Conservation (phyloP, 2,329 filamentous ascomycete species). For the Blumeria graminis region DNA sequence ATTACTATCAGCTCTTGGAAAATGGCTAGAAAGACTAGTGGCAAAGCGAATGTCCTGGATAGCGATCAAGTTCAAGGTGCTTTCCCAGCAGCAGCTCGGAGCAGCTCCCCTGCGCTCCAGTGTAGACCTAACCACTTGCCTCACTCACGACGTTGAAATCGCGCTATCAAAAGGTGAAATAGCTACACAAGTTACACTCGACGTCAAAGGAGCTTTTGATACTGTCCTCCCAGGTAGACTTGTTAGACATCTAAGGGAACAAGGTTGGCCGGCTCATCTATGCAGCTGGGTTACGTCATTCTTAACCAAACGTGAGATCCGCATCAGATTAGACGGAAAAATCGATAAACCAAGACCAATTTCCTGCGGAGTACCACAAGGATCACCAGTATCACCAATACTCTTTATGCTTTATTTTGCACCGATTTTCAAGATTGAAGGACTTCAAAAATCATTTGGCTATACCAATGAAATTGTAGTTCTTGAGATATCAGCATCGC, state of each 20-base stretch:
- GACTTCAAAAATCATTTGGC: not conserved
- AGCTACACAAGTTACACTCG: not conserved
- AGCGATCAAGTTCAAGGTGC: not conserved
- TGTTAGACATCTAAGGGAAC: not conserved
- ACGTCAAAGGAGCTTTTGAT: not conserved
- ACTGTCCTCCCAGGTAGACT: not conserved
- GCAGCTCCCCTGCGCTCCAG: not conserved
- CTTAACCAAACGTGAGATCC: not conserved
- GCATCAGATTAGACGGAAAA: not conserved
- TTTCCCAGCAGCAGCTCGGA: not conserved
- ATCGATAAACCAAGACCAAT: not conserved
- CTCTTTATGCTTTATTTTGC: not conserved
- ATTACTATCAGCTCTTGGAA: not conserved
- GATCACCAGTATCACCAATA: not conserved
- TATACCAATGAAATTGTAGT: not conserved
- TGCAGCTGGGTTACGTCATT: not conserved
- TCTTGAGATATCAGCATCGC: not conserved
- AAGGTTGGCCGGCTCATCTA: not conserved
- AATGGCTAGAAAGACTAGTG: not conserved
- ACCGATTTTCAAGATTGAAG: not conserved
- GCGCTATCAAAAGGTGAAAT: not conserved
- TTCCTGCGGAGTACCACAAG: not conserved
- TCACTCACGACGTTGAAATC: not conserved
- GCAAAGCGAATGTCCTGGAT: not conserved
- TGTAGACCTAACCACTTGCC: not conserved